phyloP scores from a whole-genome alignment of 1,139 yeast species.

The Chernovozyma sophiae-reginae region DNA sequence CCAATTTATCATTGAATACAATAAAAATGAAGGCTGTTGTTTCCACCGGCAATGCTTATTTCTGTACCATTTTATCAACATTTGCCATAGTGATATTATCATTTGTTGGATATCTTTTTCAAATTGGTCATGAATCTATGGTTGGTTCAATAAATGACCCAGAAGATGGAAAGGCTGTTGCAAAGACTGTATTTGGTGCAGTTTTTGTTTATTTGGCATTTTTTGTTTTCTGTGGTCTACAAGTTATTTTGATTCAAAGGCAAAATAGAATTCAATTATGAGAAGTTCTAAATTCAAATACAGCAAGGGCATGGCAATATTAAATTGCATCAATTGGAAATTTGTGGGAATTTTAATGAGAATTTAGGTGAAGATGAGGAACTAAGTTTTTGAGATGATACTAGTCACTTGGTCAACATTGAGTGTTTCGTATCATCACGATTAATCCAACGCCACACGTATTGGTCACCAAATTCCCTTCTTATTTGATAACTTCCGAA shows the following conservation, averaged over 20 bases:
- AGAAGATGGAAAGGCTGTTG: slow-evolving; percentile 89
- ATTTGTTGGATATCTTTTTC: slow-evolving; percentile 77
- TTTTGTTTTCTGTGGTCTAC: slow-evolving; percentile 86
- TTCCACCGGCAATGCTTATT: slow-evolving; percentile 80
- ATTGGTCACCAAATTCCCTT: too few relatives aligned
- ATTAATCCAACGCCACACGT: too few relatives aligned
- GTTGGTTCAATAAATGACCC: slow-evolving; percentile 92
- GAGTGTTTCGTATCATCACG: too few relatives aligned
- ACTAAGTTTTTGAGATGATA: too few relatives aligned
- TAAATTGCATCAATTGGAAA: too few relatives aligned
- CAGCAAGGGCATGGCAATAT: too few relatives aligned
- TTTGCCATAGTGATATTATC: slow-evolving; percentile 87
- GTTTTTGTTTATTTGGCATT: slow-evolving; percentile 77
- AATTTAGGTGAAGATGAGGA: too few relatives aligned
- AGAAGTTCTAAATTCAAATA: too few relatives aligned
- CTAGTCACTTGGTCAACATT: too few relatives aligned
- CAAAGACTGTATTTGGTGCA: slow-evolving; percentile 85
- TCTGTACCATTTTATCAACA: slow-evolving; percentile 87
- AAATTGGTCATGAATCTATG: slow-evolving; percentile 81
- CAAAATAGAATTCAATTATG: slow-evolving; percentile 51
- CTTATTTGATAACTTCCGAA: too few relatives aligned
- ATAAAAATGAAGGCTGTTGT: slow-evolving; percentile 31
- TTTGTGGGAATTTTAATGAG: too few relatives aligned
- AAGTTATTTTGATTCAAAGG: slow-evolving; percentile 59
- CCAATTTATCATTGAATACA: too few relatives aligned